Percentiles rank a stretch among this genome's conserved stretches.
phyloP scores from a whole-genome alignment of 2,329 filamentous ascomycete genomes.

The Botryosphaeria agaves region DNA sequence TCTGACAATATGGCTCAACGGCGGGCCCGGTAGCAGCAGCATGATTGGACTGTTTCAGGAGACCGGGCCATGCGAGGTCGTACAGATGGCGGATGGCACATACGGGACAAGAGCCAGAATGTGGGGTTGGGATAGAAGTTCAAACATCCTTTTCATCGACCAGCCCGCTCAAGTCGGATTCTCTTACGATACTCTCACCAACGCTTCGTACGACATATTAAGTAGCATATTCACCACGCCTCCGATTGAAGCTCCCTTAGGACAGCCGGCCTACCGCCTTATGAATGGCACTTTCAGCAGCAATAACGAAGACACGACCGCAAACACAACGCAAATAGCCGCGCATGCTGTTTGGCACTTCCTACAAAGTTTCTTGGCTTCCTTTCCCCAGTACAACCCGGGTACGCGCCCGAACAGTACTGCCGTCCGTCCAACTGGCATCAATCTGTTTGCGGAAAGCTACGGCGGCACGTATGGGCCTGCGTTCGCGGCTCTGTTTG shows the following conservation, averaged over 20 bases:
- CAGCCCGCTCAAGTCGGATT: constrained; percentile 55
- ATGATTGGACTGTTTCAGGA: constrained; percentile 48
- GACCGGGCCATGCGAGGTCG: constrained; percentile 30
- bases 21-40: constrained; percentile 47
- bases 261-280: constrained; percentile 21
- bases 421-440: constrained; percentile 27
- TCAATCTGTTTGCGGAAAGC: constrained; percentile 52
- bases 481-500: constrained; percentile 38
- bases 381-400: constrained; percentile 41
- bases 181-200: constrained; percentile 46
- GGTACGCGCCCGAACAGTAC: constrained; percentile 20
- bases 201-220: constrained; percentile 37
- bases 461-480: constrained; percentile 57
- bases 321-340: constrained; percentile 38
- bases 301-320: constrained; percentile 28
- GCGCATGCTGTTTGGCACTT: constrained; percentile 49
- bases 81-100: constrained; percentile 23
- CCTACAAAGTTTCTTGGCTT: constrained; percentile 40
- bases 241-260: constrained; percentile 7
- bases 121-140: constrained; percentile 48
- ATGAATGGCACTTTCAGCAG: constrained; percentile 51
- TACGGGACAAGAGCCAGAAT: constrained; percentile 39
- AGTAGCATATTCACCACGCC: constrained; percentile 11
- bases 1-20: constrained; percentile 49
- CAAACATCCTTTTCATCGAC: constrained; percentile 41